Conservation (phyloP, 2,329 filamentous ascomycete species). For the Calcarisporium arbuscula region DNA sequence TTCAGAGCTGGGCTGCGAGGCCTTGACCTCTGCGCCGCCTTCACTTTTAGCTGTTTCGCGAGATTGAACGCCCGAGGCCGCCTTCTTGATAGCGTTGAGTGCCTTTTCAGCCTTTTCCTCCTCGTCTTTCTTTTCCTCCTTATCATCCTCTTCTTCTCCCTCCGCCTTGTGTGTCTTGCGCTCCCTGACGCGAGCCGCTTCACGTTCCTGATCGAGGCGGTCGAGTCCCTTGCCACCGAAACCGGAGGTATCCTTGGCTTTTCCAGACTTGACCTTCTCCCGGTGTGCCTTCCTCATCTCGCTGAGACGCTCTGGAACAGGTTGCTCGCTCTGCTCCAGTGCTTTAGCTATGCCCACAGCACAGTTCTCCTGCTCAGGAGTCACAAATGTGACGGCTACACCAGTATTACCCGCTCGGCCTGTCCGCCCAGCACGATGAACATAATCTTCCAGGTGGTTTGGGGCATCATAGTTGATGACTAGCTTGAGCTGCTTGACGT, state of each 20-base stretch:
- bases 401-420: conserved; percentile 92
- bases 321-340: conserved; percentile 82
- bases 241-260: conserved; percentile 81
- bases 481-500: conserved; percentile 92
- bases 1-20: conserved; percentile 36
- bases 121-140: conserved; percentile 70
- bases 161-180: conserved; percentile 86
- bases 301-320: conserved; percentile 63
- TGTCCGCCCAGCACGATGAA: conserved; percentile 88
- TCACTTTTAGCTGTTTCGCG: conserved; percentile 45
- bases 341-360: conserved; percentile 85
- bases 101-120: conserved; percentile 65
- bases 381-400: conserved; percentile 90
- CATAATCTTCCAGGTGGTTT: conserved; percentile 93
- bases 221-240: conserved; percentile 96
- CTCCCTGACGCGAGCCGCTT: conserved; percentile 78
- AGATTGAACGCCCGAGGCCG: conserved; percentile 50
- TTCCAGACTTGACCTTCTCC: conserved; percentile 87
- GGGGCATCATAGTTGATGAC: conserved; percentile 95
- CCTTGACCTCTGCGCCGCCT: conserved; percentile 21
- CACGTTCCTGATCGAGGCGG: conserved; percentile 82
- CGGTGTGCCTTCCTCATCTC: conserved; percentile 68
- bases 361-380: conserved; percentile 85
- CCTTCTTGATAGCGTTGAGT: conserved; percentile 57
- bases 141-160: conserved; percentile 74